These are phyloP conservation scores for Pseudogymnoascus sp. DNA, from an alignment of 2,329 filamentous ascomycete genomes.

Conservation along the genomic window DNA sequence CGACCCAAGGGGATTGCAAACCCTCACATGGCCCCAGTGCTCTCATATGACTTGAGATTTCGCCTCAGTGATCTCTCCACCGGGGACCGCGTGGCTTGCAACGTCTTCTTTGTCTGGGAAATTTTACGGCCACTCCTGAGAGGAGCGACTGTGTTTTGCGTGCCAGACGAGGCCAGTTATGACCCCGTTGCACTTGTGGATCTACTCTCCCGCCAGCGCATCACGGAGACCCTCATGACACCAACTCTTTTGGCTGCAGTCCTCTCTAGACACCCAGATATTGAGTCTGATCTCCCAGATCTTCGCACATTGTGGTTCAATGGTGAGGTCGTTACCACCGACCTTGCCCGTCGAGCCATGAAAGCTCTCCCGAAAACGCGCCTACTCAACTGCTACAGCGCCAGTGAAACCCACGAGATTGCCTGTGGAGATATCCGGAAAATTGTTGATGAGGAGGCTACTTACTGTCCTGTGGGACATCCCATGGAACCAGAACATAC, in stretches of 20 bases:
- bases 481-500: conserved; percentile 59
- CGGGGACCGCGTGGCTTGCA: conserved; percentile 75
- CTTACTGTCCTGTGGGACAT: conserved; percentile 66
- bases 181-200: conserved; percentile 68
- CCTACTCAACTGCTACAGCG: conserved; percentile 72
- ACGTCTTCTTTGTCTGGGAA: conserved; percentile 84
- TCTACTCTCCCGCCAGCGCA: conserved; percentile 53
- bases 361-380: conserved; percentile 57
- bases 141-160: conserved; percentile 66
- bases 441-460: conserved; percentile 54
- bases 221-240: conserved; percentile 79
- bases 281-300: conserved; percentile 54
- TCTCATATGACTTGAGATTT: conserved; percentile 68
- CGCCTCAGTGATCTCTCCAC: conserved; percentile 58
- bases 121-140: conserved; percentile 68
- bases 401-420: conserved; percentile 54
- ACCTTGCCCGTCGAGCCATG: conserved; percentile 57
- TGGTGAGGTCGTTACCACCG: conserved; percentile 73
- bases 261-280: conserved; percentile 58
- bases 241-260: conserved; percentile 70
- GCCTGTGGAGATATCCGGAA: conserved; percentile 66
- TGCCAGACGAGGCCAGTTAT: conserved; percentile 70
- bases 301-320: conserved; percentile 71
- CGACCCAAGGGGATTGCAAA: conserved; percentile 59
- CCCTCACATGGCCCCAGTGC: conserved; percentile 63